Base-by-base conservation (phyloP, 306 rosid genomes). In the Dryas drummondii region DNA sequence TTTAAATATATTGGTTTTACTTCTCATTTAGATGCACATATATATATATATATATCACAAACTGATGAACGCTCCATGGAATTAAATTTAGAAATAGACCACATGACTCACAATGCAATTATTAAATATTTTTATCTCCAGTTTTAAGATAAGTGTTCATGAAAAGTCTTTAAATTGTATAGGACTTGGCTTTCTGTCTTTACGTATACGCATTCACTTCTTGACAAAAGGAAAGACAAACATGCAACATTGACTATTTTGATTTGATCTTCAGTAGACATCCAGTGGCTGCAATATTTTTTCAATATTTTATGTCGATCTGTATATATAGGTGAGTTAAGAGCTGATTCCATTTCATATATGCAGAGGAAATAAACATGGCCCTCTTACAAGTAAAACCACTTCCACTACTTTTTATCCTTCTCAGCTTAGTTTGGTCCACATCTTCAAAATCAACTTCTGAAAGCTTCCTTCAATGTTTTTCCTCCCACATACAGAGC, bases 391-490 rank as follows among this genome's bases (percentile, higher is more conserved):
- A 71, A 5, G 41, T 45, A 71, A 71, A 71, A 7, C 22, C 12
- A 44, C 6, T 55, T 56, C 9, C 52, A 16, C 10, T 70, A 1
- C 42, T 54, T 4, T 19, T 58, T 54, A 32, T 65, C 22, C 22
- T 70, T 53, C 60, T 68, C 13, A 69, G 27, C 57, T 63, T 51
- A 16, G 37, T 71, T 81, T 69, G 32, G 3, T 53, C 71, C 16
- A 17, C 66, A 60, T 37, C 62, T 27, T 48, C 82, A 10, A 66
- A 19, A 41, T 16, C 74, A 15, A 37, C 12, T 19, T 42, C 54
- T 4, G 47, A 59, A 42, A 45, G 55, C 26, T 82, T 77, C 46
- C 27, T 68, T 37, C 52, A 27, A 5, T 82, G 85, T 26, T 53
- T 77, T 40, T 72, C 81, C 41, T 73, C 76, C 37, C 64, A 19